Conservation (phyloP, 2,329 filamentous ascomycete species). For the Uncinocarpus reesii region DNA sequence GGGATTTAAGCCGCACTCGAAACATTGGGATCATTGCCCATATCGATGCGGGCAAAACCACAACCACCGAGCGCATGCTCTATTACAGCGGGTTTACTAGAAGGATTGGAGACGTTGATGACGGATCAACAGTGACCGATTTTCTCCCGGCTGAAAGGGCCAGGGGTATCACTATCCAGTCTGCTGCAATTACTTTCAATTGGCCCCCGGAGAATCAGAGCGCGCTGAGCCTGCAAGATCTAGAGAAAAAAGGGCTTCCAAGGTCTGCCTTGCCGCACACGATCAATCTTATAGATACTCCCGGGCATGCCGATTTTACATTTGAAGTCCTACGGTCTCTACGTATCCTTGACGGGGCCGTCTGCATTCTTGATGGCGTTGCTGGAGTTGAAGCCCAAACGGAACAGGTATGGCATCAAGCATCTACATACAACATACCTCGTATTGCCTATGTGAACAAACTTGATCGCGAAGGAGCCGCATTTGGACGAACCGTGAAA, state of each 20-base stretch:
- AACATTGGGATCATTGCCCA: constrained; percentile 99
- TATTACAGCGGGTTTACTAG: constrained; percentile 87
- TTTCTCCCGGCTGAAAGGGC: constrained; percentile 88
- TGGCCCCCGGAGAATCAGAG: constrained; percentile 56
- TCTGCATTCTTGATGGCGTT: constrained; percentile 88
- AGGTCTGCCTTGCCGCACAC: constrained; percentile 51
- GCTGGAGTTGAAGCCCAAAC: constrained; percentile 95
- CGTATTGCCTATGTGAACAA: constrained; percentile 76
- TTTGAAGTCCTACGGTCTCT: constrained; percentile 91
- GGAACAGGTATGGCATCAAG: constrained; percentile 89
- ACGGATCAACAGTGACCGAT: constrained; percentile 93
- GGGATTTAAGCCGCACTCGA: constrained; percentile 53
- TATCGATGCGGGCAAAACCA: constrained; percentile 97
- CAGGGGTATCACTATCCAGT: constrained; percentile 94
- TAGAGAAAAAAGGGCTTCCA: constrained; percentile 34
- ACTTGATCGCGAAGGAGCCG: constrained; percentile 69
- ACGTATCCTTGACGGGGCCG: constrained; percentile 74
- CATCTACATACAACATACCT: constrained; percentile 74
- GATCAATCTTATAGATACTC: constrained; percentile 90
- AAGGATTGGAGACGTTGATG: constrained; percentile 86
- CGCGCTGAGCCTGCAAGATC: constrained; percentile 18
- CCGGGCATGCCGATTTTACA: constrained; percentile 92
- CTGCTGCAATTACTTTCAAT: constrained; percentile 85
- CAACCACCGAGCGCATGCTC: constrained; percentile 97
- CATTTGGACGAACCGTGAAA: constrained; percentile 72